phyloP scores from a whole-genome alignment of 1,284 basidiomycete genomes.

The Cutaneotrichosporon daszewskae region DNA sequence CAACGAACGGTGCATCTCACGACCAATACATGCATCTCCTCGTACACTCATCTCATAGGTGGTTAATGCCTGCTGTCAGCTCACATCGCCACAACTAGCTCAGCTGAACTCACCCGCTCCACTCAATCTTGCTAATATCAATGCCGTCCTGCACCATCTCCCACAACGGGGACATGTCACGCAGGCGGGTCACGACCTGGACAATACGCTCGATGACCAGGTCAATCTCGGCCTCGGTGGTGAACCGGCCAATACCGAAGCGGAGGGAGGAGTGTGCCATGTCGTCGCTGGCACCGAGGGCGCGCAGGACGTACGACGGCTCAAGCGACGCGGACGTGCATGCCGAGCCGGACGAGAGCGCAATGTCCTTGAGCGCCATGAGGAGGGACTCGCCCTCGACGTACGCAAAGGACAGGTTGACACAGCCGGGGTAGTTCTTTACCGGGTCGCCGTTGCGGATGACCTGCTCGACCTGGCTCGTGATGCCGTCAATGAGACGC shows the following conservation, averaged over 20 bases:
- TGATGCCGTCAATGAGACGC: conserved; percentile 76
- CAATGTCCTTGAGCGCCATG: conserved; percentile 98
- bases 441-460: conserved; percentile 82
- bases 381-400: conserved; percentile 96
- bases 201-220: conserved; percentile 88
- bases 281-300: conserved; percentile 92
- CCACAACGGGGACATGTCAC: conserved; percentile 85
- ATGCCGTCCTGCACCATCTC: conserved; percentile 94
- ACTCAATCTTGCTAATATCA: conserved; percentile 86
- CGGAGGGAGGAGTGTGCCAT: conserved; percentile 98
- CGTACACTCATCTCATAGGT: too few relatives aligned
- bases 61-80: too few relatives aligned
- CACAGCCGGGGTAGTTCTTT: conserved; percentile 82
- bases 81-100: too few relatives aligned
- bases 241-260: conserved; percentile 97
- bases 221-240: conserved; percentile 95
- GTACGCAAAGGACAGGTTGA: conserved; percentile 94
- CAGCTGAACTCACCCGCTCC: too few relatives aligned
- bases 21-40: too few relatives aligned
- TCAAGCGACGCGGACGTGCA: conserved; percentile 98
- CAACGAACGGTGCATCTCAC: too few relatives aligned
- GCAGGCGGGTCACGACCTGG: conserved; percentile 66
- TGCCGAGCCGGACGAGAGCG: conserved; percentile 94
- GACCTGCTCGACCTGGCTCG: conserved; percentile 77
- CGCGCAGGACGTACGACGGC: conserved; percentile 95